These are phyloP conservation scores for Neurospora sp. DNA, from an alignment of 495 filamentous ascomycete species.

Conservation along the genomic window DNA sequence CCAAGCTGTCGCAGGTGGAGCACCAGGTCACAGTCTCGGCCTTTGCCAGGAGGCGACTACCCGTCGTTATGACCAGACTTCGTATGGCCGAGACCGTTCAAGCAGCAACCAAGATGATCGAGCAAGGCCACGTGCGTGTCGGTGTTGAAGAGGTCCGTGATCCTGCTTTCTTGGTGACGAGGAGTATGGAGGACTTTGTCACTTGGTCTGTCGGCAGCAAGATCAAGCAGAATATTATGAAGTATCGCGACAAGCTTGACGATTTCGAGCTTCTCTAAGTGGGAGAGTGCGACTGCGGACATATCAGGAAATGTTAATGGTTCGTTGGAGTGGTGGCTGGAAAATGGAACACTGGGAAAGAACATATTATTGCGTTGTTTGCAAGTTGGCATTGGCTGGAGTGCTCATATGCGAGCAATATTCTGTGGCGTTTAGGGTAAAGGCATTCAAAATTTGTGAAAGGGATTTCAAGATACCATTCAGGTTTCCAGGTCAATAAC, in stretches of 20 bases:
- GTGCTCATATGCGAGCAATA: not conserved
- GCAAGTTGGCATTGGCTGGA: not conserved
- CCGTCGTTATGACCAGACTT: constrained; percentile 67
- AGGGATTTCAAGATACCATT: not conserved
- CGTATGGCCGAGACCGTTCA: constrained; percentile 84
- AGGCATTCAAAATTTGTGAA: not conserved
- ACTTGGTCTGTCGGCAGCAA: constrained; percentile 95
- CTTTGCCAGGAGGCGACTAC: constrained; percentile 69
- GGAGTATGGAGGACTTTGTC: constrained; percentile 91
- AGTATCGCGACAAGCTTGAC: constrained; percentile 89
- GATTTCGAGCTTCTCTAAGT: constrained; percentile 81
- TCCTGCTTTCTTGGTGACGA: constrained; percentile 63
- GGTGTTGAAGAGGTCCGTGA: constrained; percentile 87
- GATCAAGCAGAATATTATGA: constrained; percentile 91
- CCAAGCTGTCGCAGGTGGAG: constrained; percentile 77
- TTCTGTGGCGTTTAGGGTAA: not conserved
- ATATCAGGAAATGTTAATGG: not conserved
- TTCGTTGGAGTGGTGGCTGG: not conserved
- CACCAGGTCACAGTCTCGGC: constrained; percentile 74
- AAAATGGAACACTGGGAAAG: not conserved
- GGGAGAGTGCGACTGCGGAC: not conserved
- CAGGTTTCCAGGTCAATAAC: not conserved
- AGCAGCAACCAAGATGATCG: constrained; percentile 74
- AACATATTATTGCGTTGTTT: not conserved
- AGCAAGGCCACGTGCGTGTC: constrained; percentile 91